A percentile compares a stretch with the other conserved stretches of the same genome.
Evolutionary conservation across 106 monocot genomes (phyloP).

Genomic region (Dioscorea alata): DNA sequence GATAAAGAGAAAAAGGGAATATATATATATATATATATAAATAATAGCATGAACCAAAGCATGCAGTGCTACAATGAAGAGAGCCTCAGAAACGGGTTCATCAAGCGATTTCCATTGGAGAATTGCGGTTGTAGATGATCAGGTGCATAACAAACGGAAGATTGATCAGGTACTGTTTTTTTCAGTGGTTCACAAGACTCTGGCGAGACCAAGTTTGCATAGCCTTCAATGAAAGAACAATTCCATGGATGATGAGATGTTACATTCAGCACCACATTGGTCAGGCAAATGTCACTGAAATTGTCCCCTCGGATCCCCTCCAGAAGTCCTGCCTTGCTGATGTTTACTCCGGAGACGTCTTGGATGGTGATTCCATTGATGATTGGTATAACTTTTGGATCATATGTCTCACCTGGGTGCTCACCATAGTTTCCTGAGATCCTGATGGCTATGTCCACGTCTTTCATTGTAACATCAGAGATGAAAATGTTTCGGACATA

Average conservation of each 20-base stretch:
- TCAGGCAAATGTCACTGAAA: slow-evolving; percentile 57
- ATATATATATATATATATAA: no score
- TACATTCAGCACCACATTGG: slow-evolving; percentile 41
- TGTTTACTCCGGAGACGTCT: slow-evolving; percentile 36
- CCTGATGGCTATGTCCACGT: slow-evolving; percentile 47
- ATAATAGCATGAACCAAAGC: no score
- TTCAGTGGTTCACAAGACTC: slow-evolving; percentile 44
- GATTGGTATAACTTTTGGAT: slow-evolving; percentile 39
- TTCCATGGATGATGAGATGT: slow-evolving; percentile 44
- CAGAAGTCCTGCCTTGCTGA: slow-evolving; percentile 44
- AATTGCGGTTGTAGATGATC: slow-evolving; percentile 3
- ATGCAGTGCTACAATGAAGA: slow-evolving; percentile 18
- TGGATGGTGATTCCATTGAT: slow-evolving; percentile 45
- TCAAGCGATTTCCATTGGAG: slow-evolving; percentile 12
- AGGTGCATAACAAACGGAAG: slow-evolving; percentile 38
- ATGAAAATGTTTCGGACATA: slow-evolving; percentile 52
- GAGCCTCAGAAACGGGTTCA: slow-evolving; percentile 12
- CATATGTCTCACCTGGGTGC: slow-evolving; percentile 65
- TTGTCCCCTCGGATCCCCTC: slow-evolving; percentile 56
- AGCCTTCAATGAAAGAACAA: slow-evolving; percentile 54
- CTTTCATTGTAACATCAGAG: slow-evolving; percentile 32
- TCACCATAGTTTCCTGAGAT: slow-evolving; percentile 54
- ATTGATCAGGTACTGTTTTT: slow-evolving; percentile 13
- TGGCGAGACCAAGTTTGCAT: slow-evolving; percentile 50
- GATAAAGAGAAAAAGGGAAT: no score